Percentiles rank a stretch among this genome's conserved stretches.
These are phyloP conservation scores for Tulasnella sp. DNA, from an alignment of 768 basidiomycete genomes.

Conservation along the genomic window DNA sequence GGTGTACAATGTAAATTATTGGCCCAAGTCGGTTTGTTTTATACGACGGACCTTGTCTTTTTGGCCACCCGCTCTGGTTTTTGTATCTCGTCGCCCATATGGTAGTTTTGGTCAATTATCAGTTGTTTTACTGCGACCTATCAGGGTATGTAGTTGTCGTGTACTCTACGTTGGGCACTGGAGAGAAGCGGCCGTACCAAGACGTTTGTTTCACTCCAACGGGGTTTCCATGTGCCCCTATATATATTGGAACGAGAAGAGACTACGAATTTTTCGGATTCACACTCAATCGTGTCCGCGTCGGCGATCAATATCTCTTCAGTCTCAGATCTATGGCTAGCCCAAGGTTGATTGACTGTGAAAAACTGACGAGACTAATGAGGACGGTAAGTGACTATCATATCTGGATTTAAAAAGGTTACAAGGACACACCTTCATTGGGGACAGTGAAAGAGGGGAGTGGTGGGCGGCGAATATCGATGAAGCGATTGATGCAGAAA, in stretches of 20 bases:
- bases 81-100: background rate
- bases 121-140: background rate
- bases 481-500: too few relatives aligned
- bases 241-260: background rate
- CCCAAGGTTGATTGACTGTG: background rate
- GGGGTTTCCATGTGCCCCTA: constrained; percentile 15
- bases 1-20: background rate
- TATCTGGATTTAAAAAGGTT: too few relatives aligned
- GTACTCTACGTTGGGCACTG: background rate
- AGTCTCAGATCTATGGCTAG: constrained; percentile 6
- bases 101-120: too few relatives aligned
- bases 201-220: background rate
- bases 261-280: background rate
- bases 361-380: too few relatives aligned
- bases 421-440: too few relatives aligned
- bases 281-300: background rate
- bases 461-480: too few relatives aligned
- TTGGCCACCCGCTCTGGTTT: background rate
- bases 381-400: too few relatives aligned
- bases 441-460: too few relatives aligned
- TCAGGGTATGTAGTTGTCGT: background rate
- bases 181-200: background rate
- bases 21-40: background rate
- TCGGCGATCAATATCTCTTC: constrained; percentile 26
- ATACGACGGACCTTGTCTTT: background rate